Evolutionary conservation across 108 stramenopile genomes (phyloP).

Genomic region (Cyclotella atomus): DNA sequence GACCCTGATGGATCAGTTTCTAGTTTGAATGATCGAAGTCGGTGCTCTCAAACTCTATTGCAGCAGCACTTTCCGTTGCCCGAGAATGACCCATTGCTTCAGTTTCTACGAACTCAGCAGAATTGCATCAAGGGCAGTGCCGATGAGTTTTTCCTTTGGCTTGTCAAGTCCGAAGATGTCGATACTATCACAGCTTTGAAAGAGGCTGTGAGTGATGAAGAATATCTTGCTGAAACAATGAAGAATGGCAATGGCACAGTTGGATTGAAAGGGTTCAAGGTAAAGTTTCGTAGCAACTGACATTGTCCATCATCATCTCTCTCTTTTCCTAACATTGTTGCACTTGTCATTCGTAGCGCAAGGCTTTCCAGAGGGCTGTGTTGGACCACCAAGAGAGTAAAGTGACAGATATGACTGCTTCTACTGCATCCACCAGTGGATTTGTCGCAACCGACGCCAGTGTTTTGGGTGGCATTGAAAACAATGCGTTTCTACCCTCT

Average conservation of each 20-base stretch:
- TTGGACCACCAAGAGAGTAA: constrained; percentile 26
- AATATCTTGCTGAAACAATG: constrained; percentile 46
- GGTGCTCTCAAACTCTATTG: constrained; percentile 18
- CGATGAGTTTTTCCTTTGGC: constrained; percentile 48
- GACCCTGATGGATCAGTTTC: constrained; percentile 34
- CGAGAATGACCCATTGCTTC: constrained; percentile 39
- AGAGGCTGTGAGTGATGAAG: constrained; percentile 53
- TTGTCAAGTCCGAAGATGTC: constrained; percentile 50
- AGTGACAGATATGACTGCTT: not conserved
- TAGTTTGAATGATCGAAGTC: constrained; percentile 30
- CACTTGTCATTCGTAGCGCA: too few species aligned
- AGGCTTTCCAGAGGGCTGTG: constrained; percentile 44
- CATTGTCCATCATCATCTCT: too few species aligned
- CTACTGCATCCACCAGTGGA: not conserved
- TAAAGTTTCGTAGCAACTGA: too few species aligned
- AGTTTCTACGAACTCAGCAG: constrained; percentile 35
- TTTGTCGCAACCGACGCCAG: not conserved
- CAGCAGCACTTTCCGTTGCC: not conserved
- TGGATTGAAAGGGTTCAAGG: constrained; percentile 55
- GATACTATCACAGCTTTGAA: constrained; percentile 40
- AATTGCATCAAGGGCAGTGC: constrained; percentile 46
- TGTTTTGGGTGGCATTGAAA: constrained; percentile 11
- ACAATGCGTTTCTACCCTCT: constrained; percentile 30
- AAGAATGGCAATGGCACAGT: constrained; percentile 41
- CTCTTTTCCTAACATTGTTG: not conserved